phyloP scores from a whole-genome alignment of 257 asterid species.

The Linaria vulgaris region DNA sequence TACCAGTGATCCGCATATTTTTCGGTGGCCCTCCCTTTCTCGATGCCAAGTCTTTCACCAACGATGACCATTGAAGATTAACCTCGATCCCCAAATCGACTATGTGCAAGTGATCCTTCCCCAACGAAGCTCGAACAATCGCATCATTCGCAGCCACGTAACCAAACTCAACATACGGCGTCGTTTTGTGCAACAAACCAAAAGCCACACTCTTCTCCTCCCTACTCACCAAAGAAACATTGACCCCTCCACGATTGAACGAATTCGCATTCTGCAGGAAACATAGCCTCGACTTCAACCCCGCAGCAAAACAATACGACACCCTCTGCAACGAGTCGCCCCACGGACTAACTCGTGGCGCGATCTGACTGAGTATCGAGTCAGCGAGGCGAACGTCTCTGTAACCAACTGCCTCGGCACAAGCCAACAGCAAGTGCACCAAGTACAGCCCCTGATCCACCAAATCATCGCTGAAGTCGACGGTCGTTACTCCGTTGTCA shows the following conservation, averaged over 20 bases:
- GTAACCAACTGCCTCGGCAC: conserved; percentile 69
- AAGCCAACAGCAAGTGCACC: conserved; percentile 56
- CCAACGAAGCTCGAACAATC: conserved; percentile 38
- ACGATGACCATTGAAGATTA: conserved; percentile 55
- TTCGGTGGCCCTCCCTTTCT: conserved; percentile 36
- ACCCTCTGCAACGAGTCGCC: conserved; percentile 62
- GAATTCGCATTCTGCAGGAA: conserved; percentile 38
- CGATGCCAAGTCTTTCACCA: conserved; percentile 35
- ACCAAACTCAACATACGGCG: conserved; percentile 52
- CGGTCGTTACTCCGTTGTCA: conserved; percentile 5
- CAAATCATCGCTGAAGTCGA: conserved; percentile 17
- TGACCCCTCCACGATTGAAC: conserved; percentile 17
- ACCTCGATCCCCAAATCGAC: conserved; percentile 55
- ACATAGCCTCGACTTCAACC: conserved; percentile 39
- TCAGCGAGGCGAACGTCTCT: conserved; percentile 49
- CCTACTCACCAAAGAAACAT: conserved; percentile 24
- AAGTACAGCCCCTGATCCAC: conserved; percentile 58
- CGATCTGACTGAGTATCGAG: conserved; percentile 44
- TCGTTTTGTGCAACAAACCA: conserved; percentile 42
- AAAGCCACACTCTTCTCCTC: conserved; percentile 43
- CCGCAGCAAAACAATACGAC: conserved; percentile 50
- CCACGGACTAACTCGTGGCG: conserved; percentile 43
- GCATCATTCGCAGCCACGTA: conserved; percentile 64
- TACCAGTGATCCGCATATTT: conserved; percentile 43
- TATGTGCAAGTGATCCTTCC: conserved; percentile 44